Evolutionary conservation across 2,329 filamentous ascomycete species (phyloP), one percentile per base, ranked within the genome.

Genomic region (Aspergillus brasiliensis): DNA sequence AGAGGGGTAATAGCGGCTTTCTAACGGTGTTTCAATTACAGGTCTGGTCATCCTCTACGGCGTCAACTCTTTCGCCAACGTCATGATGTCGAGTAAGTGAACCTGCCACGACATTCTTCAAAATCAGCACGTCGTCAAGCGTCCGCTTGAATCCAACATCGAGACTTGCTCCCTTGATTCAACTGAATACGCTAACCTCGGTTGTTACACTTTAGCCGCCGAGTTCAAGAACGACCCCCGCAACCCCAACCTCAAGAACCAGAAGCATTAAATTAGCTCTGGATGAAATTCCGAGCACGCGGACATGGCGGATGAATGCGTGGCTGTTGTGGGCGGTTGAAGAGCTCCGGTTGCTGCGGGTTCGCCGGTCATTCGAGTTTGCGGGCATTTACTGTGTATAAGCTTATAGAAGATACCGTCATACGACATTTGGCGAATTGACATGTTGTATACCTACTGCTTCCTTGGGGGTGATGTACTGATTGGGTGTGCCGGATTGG

Each of bases 141-240:
- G 2, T 49, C 8, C 8, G 25, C 23, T 49, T 28, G 25, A 19
- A n/a, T 34, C 11, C 31, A 34, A 34, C 31, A 2, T 19, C 25
- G 46, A 17, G 13, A 8, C 34, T 49, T 40, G 17, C 25, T 23
- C n/a, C 13, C 3, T 28, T 15, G 28, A 13, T 15, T n/a, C 19
- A 23, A 63, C 51, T 25, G 23, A 23, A 37, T 10, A 21, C 15
- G 59, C 70, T 73, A 66, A 74, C 63, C 47, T 53, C 28, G 25
- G 51, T 60, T 55, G 6, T 48, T 48, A 57, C 47, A 48, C 42
- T 58, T 25, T 53, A 98, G 94, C 88, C 83, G 91, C 91, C 72
- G 92, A 98, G 83, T 97, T 86, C 87, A 96, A 93, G 88, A 96
- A 97, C 84, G 94, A 98, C 82, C 92, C 93, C 69, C 88, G 93